A percentile compares a stretch with the other conserved stretches of the same genome.
Evolutionary conservation across 257 asterid species (phyloP).

Genomic region (Ligustrum vulgare): DNA sequence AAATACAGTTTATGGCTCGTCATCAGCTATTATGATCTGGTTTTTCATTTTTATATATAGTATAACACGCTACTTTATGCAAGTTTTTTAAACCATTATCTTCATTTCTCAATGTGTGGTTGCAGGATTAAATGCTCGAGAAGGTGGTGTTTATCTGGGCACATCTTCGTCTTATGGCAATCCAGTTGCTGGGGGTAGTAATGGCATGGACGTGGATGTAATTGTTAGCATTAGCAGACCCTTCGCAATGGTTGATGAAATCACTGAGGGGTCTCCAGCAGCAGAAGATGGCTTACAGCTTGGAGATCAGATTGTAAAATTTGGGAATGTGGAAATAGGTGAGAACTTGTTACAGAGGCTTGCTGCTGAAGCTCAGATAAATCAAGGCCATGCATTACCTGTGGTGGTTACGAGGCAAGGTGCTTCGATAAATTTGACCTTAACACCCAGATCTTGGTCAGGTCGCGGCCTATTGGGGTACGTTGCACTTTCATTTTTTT

Average conservation of each 20-base stretch:
- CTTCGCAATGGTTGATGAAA: conserved; percentile 87
- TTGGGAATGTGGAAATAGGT: conserved; percentile 75
- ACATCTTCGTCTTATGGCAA: conserved; percentile 33
- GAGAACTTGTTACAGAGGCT: conserved; percentile 68
- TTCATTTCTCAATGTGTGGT: conserved; percentile 22
- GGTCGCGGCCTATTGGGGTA: conserved; percentile 94
- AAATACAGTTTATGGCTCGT: neutral
- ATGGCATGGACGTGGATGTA: conserved; percentile 60
- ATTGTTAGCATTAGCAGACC: conserved; percentile 60
- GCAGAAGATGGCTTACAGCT: conserved; percentile 95
- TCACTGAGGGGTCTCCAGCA: conserved; percentile 85
- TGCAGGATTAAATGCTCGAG: conserved; percentile 36
- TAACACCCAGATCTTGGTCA: conserved; percentile 87
- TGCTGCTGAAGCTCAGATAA: conserved; percentile 73
- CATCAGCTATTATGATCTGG: neutral
- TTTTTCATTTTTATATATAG: neutral
- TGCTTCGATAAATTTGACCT: conserved; percentile 44
- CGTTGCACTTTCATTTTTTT: conserved; percentile 6
- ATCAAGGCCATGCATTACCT: conserved; percentile 54
- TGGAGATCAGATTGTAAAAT: conserved; percentile 91
- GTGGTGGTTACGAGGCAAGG: conserved; percentile 83
- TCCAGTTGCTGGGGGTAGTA: conserved; percentile 31
- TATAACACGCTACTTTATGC: conserved; percentile 5
- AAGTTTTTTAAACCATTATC: conserved; percentile 14
- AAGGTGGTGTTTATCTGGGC: conserved; percentile 27